Percentiles rank a stretch among this genome's conserved stretches.
phyloP scores from a whole-genome alignment of 169 alveolate species.

The Eimeria sp. region DNA sequence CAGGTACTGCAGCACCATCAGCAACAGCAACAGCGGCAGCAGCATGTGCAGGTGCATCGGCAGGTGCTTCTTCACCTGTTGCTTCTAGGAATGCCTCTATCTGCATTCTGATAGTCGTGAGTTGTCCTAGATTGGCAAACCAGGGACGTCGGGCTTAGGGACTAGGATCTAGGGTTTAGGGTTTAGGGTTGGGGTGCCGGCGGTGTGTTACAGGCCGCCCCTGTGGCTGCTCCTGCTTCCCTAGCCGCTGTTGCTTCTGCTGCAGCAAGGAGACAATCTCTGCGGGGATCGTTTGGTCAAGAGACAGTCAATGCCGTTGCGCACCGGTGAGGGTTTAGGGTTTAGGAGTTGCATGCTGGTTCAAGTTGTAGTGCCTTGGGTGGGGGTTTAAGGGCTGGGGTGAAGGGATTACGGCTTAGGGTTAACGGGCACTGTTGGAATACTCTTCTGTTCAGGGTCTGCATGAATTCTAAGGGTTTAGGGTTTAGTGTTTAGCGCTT shows the following conservation, averaged over 20 bases:
- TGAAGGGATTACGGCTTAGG: not conserved
- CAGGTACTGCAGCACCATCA: constrained; percentile 70
- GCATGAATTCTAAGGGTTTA: not conserved
- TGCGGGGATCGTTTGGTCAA: constrained; percentile 29
- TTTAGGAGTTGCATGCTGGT: not conserved
- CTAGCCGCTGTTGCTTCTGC: constrained; percentile 29
- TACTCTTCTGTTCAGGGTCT: not conserved
- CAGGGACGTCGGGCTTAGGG: not conserved
- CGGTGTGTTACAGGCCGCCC: constrained; percentile 24
- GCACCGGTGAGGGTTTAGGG: constrained; percentile 40
- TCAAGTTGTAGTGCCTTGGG: not conserved
- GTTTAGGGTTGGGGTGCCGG: not conserved
- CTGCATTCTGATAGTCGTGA: not conserved
- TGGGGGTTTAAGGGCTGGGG: not conserved
- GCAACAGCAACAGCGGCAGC: constrained; percentile 46
- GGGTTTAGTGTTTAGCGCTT: constrained; percentile 38
- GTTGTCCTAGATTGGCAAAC: not conserved
- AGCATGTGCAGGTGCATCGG: constrained; percentile 28
- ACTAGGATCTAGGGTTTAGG: constrained; percentile 21
- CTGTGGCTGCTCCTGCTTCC: constrained; percentile 30
- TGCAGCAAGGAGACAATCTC: constrained; percentile 29
- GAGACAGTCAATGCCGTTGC: constrained; percentile 55
- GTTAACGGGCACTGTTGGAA: not conserved
- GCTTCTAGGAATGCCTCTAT: not conserved
- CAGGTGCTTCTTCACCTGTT: constrained; percentile 23